Conservation (phyloP, 2,329 filamentous ascomycete genomes). For the Apiospora aurea region DNA sequence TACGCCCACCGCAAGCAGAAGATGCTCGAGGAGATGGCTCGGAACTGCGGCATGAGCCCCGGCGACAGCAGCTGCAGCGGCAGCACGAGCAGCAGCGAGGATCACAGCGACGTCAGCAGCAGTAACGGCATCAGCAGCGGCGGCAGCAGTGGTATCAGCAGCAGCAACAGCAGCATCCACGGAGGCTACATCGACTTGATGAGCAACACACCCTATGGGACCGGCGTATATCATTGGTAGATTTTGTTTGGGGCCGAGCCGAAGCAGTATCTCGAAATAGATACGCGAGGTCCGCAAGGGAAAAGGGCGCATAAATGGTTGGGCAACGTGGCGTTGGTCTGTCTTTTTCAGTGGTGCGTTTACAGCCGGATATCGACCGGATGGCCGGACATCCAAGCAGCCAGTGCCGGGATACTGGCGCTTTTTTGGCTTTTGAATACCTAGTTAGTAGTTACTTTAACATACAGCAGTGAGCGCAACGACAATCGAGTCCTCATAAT, state of each 20-base stretch:
- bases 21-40: conserved; percentile 26
- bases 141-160: background rate
- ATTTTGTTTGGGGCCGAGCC: background rate
- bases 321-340: conserved; percentile 15
- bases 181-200: background rate
- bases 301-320: conserved; percentile 17
- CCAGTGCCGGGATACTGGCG: conserved; percentile 11
- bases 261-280: conserved; percentile 15
- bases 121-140: background rate
- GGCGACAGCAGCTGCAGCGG: background rate
- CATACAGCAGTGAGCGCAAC: conserved; percentile 6
- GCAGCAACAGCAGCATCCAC: background rate
- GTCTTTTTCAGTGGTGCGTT: conserved; percentile 14
- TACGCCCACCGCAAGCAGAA: conserved; percentile 28
- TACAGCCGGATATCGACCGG: conserved; percentile 9
- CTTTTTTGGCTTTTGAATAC: background rate
- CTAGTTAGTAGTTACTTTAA: background rate
- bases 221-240: conserved; percentile 11
- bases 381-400: conserved; percentile 10
- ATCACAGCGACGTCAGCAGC: background rate
- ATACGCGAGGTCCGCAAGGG: conserved; percentile 2
- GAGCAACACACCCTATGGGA: background rate
- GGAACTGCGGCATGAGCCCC: conserved; percentile 23
- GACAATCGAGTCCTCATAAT: background rate
- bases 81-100: background rate